Base-by-base conservation (phyloP, 352 stramenopile genomes). In the Globisporangium rhizosaccharum region DNA sequence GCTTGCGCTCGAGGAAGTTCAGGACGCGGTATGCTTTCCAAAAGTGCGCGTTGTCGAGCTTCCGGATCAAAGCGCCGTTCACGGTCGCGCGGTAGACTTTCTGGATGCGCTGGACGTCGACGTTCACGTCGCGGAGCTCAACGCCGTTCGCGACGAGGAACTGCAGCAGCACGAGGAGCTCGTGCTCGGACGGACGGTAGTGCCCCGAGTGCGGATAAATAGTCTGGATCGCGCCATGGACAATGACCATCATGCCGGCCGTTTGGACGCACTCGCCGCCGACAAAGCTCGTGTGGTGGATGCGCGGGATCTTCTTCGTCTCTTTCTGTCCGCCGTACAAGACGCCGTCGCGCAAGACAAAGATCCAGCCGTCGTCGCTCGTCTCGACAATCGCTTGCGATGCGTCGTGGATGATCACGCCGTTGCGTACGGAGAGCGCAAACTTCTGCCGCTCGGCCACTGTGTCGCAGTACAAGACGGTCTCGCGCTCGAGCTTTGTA, bases 281-380 rank as follows among this genome's bases (percentile, higher is more conserved):
- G 53, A 98, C 98, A 65, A 99, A 98, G 55, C 93, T 98, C 14
- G 94, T 98, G 72, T 99, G 96, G 67, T 99, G 96, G 65, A 99
- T 98, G 49, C 96, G 89, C 56, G 94, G 87, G 54, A 87, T 87
- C 56, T 94, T 90, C 64, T 90, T 91, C 45, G 92, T 98, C 57
- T 97, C 90, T 59, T 99, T 99, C 63, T 97, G 83, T 0, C 85
- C 85, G 26, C 90, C 95, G 73, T 98, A 99, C 15, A 98, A 71
- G 14, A 94, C 85, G 53, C 92, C 84, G 73, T 99, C 94, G 7
- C 94, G 88, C 18, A 98, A 67, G 10, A 99, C 94, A 74, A 99
- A 98, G 58, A 99, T 98, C 95, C 95, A 98, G 41, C 93, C 94
- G 62, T 98, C 90, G 7, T 91, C 85, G 26, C 94, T 94, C 28